Evolutionary conservation across 768 basidiomycete species (phyloP).

Genomic region (Porphyrellus cyaneotinctus): DNA sequence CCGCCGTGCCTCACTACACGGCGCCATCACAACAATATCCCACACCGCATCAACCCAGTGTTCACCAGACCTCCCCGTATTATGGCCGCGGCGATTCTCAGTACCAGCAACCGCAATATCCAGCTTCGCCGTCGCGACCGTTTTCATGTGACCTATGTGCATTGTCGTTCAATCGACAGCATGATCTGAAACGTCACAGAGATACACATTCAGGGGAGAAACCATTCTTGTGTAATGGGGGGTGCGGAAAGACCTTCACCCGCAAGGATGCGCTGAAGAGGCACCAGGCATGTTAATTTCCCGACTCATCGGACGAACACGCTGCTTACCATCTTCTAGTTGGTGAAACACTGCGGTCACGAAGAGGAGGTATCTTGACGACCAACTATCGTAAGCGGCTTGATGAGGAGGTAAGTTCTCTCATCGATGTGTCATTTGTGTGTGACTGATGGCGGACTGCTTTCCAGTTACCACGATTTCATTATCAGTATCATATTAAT

Average conservation of each 20-base stretch:
- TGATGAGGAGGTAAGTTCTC: slow-evolving; percentile 14
- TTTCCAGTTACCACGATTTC: slow-evolving; percentile 19
- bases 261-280: slow-evolving; percentile 84
- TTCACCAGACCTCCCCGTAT: slow-evolving; percentile 32
- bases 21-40: slow-evolving; percentile 31
- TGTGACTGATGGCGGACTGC: slow-evolving; percentile 19
- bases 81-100: slow-evolving; percentile 30
- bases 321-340: slow-evolving; percentile 36
- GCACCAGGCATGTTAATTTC: slow-evolving; percentile 58
- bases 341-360: slow-evolving; percentile 76
- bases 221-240: slow-evolving; percentile 77
- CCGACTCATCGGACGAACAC: slow-evolving; percentile 2
- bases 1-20: slow-evolving; percentile 30
- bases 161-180: slow-evolving; percentile 80
- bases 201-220: slow-evolving; percentile 86
- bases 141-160: slow-evolving; percentile 72
- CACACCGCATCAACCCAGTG: slow-evolving; percentile 14
- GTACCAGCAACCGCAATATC: slow-evolving; percentile 41
- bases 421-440: slow-evolving; percentile 7
- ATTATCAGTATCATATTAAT: slow-evolving; percentile 26
- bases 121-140: slow-evolving; percentile 56
- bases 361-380: slow-evolving; percentile 45
- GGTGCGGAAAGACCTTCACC: slow-evolving; percentile 84
- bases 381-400: slow-evolving; percentile 17
- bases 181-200: slow-evolving; percentile 79